Evolutionary conservation across 2,329 filamentous ascomycete species (phyloP), one percentile per base, ranked within the genome.

Genomic region (Cercospora janseana): DNA sequence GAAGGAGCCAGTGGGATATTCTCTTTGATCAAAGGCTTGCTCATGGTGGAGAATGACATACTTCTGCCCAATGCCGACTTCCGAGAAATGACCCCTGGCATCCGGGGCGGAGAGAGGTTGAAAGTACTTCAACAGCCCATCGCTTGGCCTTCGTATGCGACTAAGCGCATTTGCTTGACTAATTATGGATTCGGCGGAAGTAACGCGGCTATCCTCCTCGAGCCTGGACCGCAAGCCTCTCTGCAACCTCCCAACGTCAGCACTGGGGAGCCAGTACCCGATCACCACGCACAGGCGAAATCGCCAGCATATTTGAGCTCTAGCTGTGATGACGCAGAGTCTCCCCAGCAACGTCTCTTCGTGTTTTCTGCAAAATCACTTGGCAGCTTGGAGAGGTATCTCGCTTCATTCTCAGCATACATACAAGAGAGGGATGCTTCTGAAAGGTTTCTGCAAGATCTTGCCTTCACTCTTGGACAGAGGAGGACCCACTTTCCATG

Each of bases 1-100:
- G 77, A 79, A 58, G 73, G 73, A 8, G 69, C 72, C 0, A 74
- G 75, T 1, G 77, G 77, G 0, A 58, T 79, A 7, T 75, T 76
- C 0, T 73, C 74, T 6, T 46, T 79, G 6, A 63, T 79, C 15
- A 73, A 73, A 45, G 35, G 10, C n/a, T 24, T 43, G 1, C 16
- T 55, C 15, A 31, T 31, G 26, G 12, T 55, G 16, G 20, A 51
- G 31, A 20, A 40, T 4, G 43, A 35, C 7, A 23, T 21, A 12
- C 47, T 43, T 21, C 23, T 43, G 18, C 49, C 43, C 4, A 40
- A 62, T 12, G 53, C 60, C 31, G 49, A 59, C n/a, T 61, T 66
- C 23, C n/a, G n/a, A n/a, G n/a, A 42, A 57, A 6, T 44, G 49
- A 10, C 28, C 52, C 2, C 60, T 57, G 29, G 52, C 54, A 10